phyloP scores from a whole-genome alignment of 768 basidiomycete genomes.

The Boletus reticulatus region DNA sequence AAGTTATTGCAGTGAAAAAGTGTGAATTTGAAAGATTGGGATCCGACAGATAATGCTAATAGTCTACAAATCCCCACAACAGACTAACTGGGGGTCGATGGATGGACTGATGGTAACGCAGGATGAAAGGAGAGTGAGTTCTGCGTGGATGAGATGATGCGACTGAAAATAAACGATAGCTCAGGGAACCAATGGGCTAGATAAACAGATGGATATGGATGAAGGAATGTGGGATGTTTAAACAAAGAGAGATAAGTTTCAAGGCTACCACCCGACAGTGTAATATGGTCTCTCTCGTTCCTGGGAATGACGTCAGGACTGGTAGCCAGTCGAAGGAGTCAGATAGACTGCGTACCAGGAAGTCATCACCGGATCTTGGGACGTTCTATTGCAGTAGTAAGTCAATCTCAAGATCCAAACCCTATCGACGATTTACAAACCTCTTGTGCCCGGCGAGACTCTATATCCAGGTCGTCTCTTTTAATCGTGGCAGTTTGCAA shows the following conservation, averaged over 20 bases:
- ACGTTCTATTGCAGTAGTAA: background rate
- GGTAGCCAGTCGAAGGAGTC: background rate
- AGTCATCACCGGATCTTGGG: background rate
- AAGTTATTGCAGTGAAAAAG: too few relatives aligned
- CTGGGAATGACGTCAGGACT: background rate
- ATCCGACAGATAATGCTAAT: slow-evolving; percentile 1
- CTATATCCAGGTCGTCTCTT: background rate
- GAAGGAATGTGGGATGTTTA: background rate
- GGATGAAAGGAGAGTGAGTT: background rate
- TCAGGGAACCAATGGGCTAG: background rate
- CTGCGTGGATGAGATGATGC: background rate
- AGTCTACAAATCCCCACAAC: background rate
- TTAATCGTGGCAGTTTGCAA: background rate
- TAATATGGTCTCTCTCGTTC: slow-evolving; percentile 1
- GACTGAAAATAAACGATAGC: slow-evolving; percentile 1
- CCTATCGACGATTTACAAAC: slow-evolving; percentile 3
- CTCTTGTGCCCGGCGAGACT: background rate
- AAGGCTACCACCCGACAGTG: slow-evolving; percentile 9
- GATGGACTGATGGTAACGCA: background rate
- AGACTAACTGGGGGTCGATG: background rate
- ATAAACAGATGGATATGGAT: background rate
- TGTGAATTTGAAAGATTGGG: slow-evolving; percentile 1
- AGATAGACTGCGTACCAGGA: slow-evolving; percentile 2
- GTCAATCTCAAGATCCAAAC: background rate
- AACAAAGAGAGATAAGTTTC: background rate